Percentiles rank a stretch among this genome's conserved stretches.
phyloP scores from a whole-genome alignment of 371 early-diverging fungal genomes.

The Rhizopus arrhizus region DNA sequence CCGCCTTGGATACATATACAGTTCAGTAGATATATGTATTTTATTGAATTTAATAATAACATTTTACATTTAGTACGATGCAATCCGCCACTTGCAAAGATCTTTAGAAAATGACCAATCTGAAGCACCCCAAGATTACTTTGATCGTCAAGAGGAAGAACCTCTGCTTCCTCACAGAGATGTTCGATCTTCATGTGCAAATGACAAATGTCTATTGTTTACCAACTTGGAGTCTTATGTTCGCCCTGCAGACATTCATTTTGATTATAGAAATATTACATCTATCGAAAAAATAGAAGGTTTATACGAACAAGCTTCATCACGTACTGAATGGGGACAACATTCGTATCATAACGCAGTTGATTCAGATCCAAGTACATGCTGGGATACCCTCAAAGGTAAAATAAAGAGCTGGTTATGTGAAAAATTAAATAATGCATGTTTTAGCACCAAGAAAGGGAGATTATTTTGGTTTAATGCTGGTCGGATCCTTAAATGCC shows the following conservation, averaged over 20 bases:
- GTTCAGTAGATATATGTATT: constrained; percentile 6
- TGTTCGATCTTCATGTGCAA: constrained; percentile 56
- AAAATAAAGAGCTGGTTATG: background rate
- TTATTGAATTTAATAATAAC: background rate
- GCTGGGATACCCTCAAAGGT: constrained; percentile 59
- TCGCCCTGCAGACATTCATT: constrained; percentile 37
- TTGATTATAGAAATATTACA: constrained; percentile 28
- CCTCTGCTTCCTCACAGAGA: constrained; percentile 54
- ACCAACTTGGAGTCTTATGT: constrained; percentile 62
- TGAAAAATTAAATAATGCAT: no score
- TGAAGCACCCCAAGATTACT: constrained; percentile 53
- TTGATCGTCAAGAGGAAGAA: constrained; percentile 49
- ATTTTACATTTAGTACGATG: constrained; percentile 48
- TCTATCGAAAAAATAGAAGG: constrained; percentile 22
- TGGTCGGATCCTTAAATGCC: constrained; percentile 41
- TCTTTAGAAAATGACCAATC: constrained; percentile 47
- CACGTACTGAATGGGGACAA: constrained; percentile 46
- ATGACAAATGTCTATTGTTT: constrained; percentile 60
- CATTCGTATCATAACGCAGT: constrained; percentile 60
- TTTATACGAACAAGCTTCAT: constrained; percentile 19
- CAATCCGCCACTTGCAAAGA: constrained; percentile 51
- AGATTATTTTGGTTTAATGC: constrained; percentile 55
- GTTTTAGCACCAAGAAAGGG: constrained; percentile 38
- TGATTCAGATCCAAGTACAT: constrained; percentile 57
- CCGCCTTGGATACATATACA: constrained; percentile 23